Conservation (phyloP, 2,329 filamentous ascomycete species). For the Penicillium sclerotigenum region DNA sequence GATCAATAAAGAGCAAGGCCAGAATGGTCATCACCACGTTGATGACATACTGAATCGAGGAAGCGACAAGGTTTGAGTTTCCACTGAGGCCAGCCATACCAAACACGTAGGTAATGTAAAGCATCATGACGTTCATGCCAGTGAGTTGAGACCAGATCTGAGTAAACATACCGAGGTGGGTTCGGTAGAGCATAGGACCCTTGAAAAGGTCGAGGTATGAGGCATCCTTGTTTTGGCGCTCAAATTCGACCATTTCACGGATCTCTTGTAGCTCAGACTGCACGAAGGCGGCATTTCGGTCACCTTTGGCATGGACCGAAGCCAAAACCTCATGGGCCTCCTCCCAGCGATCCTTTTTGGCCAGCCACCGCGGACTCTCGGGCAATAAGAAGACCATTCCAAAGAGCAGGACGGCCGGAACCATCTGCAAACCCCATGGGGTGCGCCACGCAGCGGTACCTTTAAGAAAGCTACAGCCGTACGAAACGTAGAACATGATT, state of each 20-base stretch:
- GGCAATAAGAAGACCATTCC: slow-evolving; percentile 52
- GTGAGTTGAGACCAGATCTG: slow-evolving; percentile 75
- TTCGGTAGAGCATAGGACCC: slow-evolving; percentile 69
- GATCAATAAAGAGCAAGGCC: slow-evolving; percentile 71
- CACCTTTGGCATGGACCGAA: slow-evolving; percentile 62
- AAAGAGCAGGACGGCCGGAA: slow-evolving; percentile 60
- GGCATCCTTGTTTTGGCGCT: slow-evolving; percentile 66
- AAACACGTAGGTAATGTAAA: slow-evolving; percentile 65
- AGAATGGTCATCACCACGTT: slow-evolving; percentile 77
- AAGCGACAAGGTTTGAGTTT: slow-evolving; percentile 61
- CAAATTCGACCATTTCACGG: slow-evolving; percentile 68
- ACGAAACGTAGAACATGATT: slow-evolving; percentile 66
- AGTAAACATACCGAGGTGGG: slow-evolving; percentile 67
- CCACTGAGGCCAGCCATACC: slow-evolving; percentile 65
- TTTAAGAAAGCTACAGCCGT: slow-evolving; percentile 60
- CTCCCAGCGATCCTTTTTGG: slow-evolving; percentile 59
- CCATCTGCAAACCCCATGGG: slow-evolving; percentile 64
- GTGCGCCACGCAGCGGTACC: slow-evolving; percentile 60
- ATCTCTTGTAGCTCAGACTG: slow-evolving; percentile 69
- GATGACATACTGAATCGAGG: slow-evolving; percentile 71
- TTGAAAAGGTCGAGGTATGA: slow-evolving; percentile 69
- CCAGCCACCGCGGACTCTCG: slow-evolving; percentile 62
- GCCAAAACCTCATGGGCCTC: slow-evolving; percentile 51
- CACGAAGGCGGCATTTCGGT: slow-evolving; percentile 64
- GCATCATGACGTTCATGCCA: slow-evolving; percentile 74